Evolutionary conservation across 371 early-diverging fungal genomes (phyloP), one percentile per base, ranked within the genome.

Genomic region (Apophysomyces ossiformis): DNA sequence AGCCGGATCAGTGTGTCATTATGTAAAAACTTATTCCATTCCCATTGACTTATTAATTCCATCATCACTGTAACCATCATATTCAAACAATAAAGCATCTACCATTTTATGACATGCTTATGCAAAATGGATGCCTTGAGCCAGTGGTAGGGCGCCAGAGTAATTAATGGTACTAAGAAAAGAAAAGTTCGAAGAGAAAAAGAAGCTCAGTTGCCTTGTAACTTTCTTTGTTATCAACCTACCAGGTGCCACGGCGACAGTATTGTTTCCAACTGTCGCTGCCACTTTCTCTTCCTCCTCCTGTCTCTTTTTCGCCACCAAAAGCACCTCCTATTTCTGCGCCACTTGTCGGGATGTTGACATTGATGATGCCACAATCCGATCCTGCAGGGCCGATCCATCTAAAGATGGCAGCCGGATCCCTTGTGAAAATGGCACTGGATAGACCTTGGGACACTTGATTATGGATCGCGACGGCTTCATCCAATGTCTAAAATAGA

Each of bases 271-370:
- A 97, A 57, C 93, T 80, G 74, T 96, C 96, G 57, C 91, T 90
- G 44, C 98, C 98, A 68, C 93, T 90, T 79, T 98, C 96, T 67
- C 96, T 92, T 43, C 98, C 98, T 46, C 98, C 96, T 57, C 98
- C 98, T 38, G 97, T 98, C 73, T 96, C 98, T 85, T 98, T 95
- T 78, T 98, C 95, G 60, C 97, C 98, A 56, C 98, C 98, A 79
- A 98, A 97, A 6, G 98, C 98, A 61, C 98, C 97, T 43, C 98
- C 98, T 74, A 98, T 96, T 81, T 98, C 98, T 12, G 98, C 98
- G 41, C 98, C 98, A 75, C 95, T 96, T 44, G 98, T 97, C 38
- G 98, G 98, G 64, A 97, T 92, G 85, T 98, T 98, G 59, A 95
- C 93, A 74, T 98, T 98, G 76, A 97, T 95, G 44, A 98, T 96